phyloP scores from a whole-genome alignment of 352 stramenopile species.

The Phytophthora hibernalis region DNA sequence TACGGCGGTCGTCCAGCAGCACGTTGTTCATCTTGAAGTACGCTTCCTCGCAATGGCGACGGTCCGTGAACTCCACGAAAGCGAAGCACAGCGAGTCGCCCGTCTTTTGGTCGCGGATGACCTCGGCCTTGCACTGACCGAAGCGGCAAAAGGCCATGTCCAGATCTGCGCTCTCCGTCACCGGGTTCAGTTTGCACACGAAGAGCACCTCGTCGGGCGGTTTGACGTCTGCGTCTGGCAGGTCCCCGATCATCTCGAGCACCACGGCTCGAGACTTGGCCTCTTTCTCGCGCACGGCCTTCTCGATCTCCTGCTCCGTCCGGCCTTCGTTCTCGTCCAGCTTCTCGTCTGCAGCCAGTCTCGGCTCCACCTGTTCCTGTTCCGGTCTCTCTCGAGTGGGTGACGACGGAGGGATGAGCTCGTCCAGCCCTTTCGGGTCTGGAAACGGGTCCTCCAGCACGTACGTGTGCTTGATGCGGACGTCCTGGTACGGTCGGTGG shows the following conservation, averaged over 20 bases:
- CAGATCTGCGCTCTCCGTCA: conserved; percentile 94
- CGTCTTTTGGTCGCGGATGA: conserved; percentile 98
- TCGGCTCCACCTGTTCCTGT: conserved; percentile 91
- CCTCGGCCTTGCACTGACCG: conserved; percentile 90
- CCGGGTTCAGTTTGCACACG: conserved; percentile 96
- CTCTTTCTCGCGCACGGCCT: conserved; percentile 91
- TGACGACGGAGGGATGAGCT: conserved; percentile 80
- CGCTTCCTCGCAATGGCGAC: conserved; percentile 94
- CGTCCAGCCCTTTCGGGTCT: conserved; percentile 66
- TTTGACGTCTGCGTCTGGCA: conserved; percentile 97
- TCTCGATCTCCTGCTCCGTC: conserved; percentile 91
- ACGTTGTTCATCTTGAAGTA: conserved; percentile 99
- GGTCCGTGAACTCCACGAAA: conserved; percentile 98
- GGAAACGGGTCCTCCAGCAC: conserved; percentile 88
- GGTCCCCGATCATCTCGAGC: conserved; percentile 99
- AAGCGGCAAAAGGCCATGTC: conserved; percentile 96
- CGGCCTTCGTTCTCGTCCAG: conserved; percentile 77
- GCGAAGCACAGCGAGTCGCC: conserved; percentile 98
- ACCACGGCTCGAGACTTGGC: conserved; percentile 96
- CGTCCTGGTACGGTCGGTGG: conserved; percentile 96
- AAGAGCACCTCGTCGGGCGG: conserved; percentile 99
- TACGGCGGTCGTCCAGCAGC: conserved; percentile 97
- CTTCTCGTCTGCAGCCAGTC: conserved; percentile 92
- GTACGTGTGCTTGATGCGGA: conserved; percentile 95
- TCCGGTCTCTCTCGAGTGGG: conserved; percentile 88